A percentile compares a stretch with the other conserved stretches of the same genome.
Evolutionary conservation across 2,329 filamentous ascomycete genomes (phyloP).

Genomic region (Monilinia laxa): DNA sequence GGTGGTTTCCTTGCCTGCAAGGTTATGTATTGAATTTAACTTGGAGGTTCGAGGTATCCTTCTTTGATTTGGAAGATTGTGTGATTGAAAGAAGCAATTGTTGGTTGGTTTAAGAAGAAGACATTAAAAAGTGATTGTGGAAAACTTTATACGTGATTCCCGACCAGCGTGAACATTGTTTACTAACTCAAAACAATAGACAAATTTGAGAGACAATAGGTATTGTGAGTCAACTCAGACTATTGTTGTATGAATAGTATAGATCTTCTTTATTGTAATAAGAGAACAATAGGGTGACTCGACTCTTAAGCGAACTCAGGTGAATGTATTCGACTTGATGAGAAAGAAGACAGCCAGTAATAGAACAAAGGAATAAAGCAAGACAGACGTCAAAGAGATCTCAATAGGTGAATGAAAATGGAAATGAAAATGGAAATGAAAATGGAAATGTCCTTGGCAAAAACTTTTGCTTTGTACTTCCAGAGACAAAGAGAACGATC

Average conservation of each 20-base stretch:
- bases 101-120: background rate
- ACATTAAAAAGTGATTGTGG: slow-evolving; percentile 20
- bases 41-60: slow-evolving; percentile 16
- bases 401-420: background rate
- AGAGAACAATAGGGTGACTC: slow-evolving; percentile 16
- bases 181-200: slow-evolving; percentile 28
- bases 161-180: slow-evolving; percentile 32
- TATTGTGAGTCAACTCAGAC: slow-evolving; percentile 3
- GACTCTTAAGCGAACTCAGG: slow-evolving; percentile 7
- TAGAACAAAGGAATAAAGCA: slow-evolving; percentile 8
- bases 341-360: background rate
- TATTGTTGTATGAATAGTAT: slow-evolving; percentile 11
- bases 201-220: slow-evolving; percentile 26
- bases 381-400: background rate
- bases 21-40: slow-evolving; percentile 17
- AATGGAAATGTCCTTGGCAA: background rate
- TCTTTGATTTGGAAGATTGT: background rate
- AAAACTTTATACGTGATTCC: slow-evolving; percentile 21
- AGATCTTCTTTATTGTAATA: background rate
- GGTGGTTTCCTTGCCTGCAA: slow-evolving; percentile 29
- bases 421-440: background rate
- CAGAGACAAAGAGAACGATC: background rate
- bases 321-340: slow-evolving; percentile 7
- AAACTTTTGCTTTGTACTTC: slow-evolving; percentile 18
- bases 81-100: slow-evolving; percentile 2